Evolutionary conservation across 2,329 filamentous ascomycete species (phyloP), one percentile per base, ranked within the genome.

Genomic region (Hypoxylon sp.): DNA sequence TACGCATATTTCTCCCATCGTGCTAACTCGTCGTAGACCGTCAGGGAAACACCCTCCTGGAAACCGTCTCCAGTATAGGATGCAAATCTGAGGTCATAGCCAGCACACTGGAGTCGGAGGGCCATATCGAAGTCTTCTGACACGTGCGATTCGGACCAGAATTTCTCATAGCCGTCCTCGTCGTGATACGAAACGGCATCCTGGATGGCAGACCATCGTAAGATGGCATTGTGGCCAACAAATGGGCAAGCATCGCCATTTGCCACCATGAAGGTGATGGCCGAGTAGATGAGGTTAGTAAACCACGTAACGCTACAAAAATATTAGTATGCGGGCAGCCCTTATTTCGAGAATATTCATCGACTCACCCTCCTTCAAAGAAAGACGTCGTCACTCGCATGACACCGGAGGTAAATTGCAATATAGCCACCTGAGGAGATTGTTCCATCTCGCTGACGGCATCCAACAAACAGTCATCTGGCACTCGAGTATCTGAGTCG

Each of bases 1-100:
- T 94, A 94, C 2, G 92, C 93, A 77, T 94, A 94, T 80, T 95
- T 95, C 77, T 95, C 92, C 92, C 93, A 95, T 63, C 92, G 90
- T 1, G 92, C 91, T 66, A 95, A 84, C 79, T 95, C 93, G 79
- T 95, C 92, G 77, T 95, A 94, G 9, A 95, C 92, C 0, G 92
- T 95, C 63, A 95, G 83, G 1, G 92, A 94, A 59, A 95, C 92
- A 71, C 93, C 92, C 78, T 95, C 92, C 78, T 94, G 91, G 84
- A 94, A 94, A 53, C 90, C 91, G n/a, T 91, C 88, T 39, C 90
- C 90, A 5, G 90, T 89, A 85, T 92, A 94, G 19, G 90, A 88
- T 8, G 89, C 91, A 24, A 94, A 84, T 31, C 92, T 90, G 73
- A 93, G 90, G 70, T 90, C 89, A 79, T 93, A 94, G 29, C 91